Base-by-base conservation (phyloP, 331 rosid genomes). In the Spiraea crenata region DNA sequence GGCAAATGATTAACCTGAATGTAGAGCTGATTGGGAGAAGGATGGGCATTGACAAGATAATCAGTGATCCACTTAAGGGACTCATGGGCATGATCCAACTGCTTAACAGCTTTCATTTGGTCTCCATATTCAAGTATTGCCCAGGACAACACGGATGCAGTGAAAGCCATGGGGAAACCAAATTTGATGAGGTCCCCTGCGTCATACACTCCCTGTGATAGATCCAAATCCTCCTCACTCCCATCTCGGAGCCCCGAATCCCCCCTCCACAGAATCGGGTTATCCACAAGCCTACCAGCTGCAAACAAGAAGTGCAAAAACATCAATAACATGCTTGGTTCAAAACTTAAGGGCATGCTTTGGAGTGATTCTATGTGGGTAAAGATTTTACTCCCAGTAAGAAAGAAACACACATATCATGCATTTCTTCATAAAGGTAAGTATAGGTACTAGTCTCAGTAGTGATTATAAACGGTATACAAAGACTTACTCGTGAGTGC, bases 181-280 rank as follows among this genome's bases (percentile, higher is more conserved):
- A 89, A 89, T 71, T 89, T 89, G 19, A 86, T 49, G 9, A 73
- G 75, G 40, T 89, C 96, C 31, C 90, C 92, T 4, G 98, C 89
- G 76, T 92, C 98, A 64, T 77, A 92, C 95, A 92, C 74, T 70
- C 98, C 98, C 71, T 88, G 90, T 9, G 96, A 42, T 46, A 92
- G 86, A 82, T 92, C 96, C 83, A 93, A 63, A 0, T 52, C 49
- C 4, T 80, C 92, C 75, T 85, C 86, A 15, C 64, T 81, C 74
- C 97, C 98, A 72, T 93, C 98, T 74, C 71, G 80, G 52, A 90
- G 83, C 54, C 84, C 96, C 1, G 97, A 93, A 85, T 93, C 84
- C 72, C 96, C 96, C 84, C 98, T 85, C 98, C 98, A 93, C 38
- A 70, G n/a, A 79, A 93, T 82, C 74, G 77, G 86, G 64, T 88